Base-by-base conservation (phyloP, 2,329 filamentous ascomycete species). In the Paecilomyces fulvus region DNA sequence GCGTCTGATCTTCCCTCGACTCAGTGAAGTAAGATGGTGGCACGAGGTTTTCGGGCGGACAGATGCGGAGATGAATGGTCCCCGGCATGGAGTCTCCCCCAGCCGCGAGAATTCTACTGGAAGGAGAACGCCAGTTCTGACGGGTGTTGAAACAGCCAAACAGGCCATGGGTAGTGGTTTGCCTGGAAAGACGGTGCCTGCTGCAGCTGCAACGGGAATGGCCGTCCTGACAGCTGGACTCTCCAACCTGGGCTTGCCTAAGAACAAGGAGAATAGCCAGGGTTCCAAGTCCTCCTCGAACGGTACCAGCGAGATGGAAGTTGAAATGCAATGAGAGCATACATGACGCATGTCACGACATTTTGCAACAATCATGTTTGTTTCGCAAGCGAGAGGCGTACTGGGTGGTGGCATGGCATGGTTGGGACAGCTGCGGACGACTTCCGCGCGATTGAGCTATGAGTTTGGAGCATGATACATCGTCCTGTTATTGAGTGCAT, bases 21-120 rank as follows among this genome's bases (percentile, higher is more conserved):
- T 87, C 1, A 82, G 83, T 11, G 87, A 95, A 59, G 83, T 94
- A n/a, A 83, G 90, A 58, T 99, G 94, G 94, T 99, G 94, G 94
- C 81, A 87, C 61, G 89, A 94, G 65, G 76, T 87, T 1, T 99
- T 96, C 73, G 90, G 90, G 51, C 83, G 92, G 30, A 86, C 86
- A 2, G 90, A 96, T 63, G 84, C 87, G 55, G 94, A 99, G 70
- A 97, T 99, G 92, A 99, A 99, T 65, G 84, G 83, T 0, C 77
- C 81, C 33, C 73, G 84, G 63, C 75, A 78, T 14, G 77, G 79
- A 3, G 56, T 76, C 67, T 57, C 66, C 64, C 60, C 65, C 60
- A 59, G 62, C 30, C 65, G 59, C 30, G 68, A 69, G 14, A 63
- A 60, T 43, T 61, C 66, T 14, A 61, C 65, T 43, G 61, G 64